Base-by-base conservation (phyloP, 306 rosid genomes). In the Phaseolus lunatus region DNA sequence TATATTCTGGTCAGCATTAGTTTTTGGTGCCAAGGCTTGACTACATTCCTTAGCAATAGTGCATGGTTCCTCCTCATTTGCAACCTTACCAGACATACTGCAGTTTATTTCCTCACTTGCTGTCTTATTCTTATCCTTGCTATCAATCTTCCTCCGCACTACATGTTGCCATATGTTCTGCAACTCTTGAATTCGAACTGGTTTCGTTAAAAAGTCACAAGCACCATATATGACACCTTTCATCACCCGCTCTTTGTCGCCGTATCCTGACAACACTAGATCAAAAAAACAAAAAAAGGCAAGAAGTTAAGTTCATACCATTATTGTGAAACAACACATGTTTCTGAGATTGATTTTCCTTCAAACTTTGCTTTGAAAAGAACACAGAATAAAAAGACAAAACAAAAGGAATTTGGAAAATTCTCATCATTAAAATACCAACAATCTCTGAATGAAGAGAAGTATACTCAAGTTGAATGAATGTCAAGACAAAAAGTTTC, bases 151-250 rank as follows among this genome's bases (percentile, higher is more conserved):
- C 86, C 77, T 94, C 41, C 97, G 82, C 53, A 92, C 45, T 35
- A 91, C 96, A 82, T 94, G 98, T 45, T 91, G 96, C 98, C 98
- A 94, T 67, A 94, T 89, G 81, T 89, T 94, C 84, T 83, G 86
- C 50, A 92, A 84, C 89, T 91, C 90, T 86, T 94, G 94, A 7
- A 89, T 76, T 69, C 93, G 81, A 71, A 89, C 90, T 1, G 97
- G 98, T 74, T 94, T 94, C 78, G 89, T 72, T 86, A 94, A 77
- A 87, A 89, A 92, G 84, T 92, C 97, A 78, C 92, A 86, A 5
- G 98, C 97, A 20, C 96, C 98, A 22, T 92, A 90, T 1, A 86
- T 31, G 52, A 94, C 88, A 45, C 98, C 98, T 87, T 88, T 94
- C 98, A 92, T 92, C 68, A 94, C 98, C 70, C 88, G 80, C 70